Evolutionary conservation across 768 basidiomycete genomes (phyloP).

Genomic region (Lactifluus hygrophoroides): DNA sequence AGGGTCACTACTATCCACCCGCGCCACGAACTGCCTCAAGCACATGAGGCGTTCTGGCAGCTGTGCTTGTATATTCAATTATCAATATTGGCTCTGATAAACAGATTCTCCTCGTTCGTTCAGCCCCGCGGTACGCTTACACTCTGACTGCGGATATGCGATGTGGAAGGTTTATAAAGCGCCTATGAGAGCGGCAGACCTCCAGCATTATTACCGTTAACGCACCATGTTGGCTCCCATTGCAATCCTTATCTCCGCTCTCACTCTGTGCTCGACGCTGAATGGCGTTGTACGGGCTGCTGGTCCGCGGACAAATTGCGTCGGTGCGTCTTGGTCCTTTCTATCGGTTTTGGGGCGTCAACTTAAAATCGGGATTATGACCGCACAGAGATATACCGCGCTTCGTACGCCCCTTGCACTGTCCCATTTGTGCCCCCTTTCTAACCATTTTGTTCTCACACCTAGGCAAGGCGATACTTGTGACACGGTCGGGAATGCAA

Average conservation of each 20-base stretch:
- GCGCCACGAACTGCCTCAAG: neutral
- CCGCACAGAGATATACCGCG: neutral
- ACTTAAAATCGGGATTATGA: neutral
- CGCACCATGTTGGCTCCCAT: neutral
- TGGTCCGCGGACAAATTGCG: constrained; percentile 4
- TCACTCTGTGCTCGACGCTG: neutral
- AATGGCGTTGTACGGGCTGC: neutral
- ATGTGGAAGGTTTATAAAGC: neutral
- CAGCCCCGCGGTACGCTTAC: neutral
- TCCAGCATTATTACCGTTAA: neutral
- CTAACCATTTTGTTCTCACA: neutral
- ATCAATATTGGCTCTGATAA: neutral
- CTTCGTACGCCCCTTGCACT: neutral
- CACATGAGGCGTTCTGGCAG: too few species aligned
- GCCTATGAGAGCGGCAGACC: neutral
- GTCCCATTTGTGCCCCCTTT: neutral
- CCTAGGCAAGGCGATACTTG: neutral
- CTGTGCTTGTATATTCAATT: too few species aligned
- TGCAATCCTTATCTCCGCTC: too few species aligned
- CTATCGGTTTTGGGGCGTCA: too few species aligned
- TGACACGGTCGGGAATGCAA: neutral
- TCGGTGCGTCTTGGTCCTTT: neutral
- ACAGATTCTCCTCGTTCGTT: neutral
- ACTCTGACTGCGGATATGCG: too few species aligned
- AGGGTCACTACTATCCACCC: too few species aligned